Evolutionary conservation across 2,329 filamentous ascomycete genomes (phyloP), one percentile per base, ranked within the genome.

Genomic region (Geosmithia flava): DNA sequence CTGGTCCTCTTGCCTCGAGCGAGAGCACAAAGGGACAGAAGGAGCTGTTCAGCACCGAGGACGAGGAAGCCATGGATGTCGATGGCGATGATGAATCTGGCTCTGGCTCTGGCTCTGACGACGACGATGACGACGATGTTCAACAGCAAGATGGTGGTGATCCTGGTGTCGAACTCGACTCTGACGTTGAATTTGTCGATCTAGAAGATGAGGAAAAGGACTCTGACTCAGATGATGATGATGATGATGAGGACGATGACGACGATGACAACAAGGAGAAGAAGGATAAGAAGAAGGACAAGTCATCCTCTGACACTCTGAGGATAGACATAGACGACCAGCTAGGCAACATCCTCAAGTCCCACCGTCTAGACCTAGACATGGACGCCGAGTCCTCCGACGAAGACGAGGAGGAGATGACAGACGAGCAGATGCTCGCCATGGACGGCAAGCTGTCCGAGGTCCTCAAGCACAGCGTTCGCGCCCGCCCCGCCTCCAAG

Each of bases 391-490:
- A 75, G 2, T 70, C 70, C 1, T 37, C 33, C 10, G 29, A 30
- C 29, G 80, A 80, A 29, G 76, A 76, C 10, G 84, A 85, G 51
- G 81, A 78, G 2, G 87, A 95, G 64, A 95, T 98, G 89, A 85
- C 88, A 52, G 91, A 97, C 66, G 89, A 91, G 17, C 85, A 95
- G 61, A 97, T 97, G 93, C 82, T 95, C 67, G 82, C 82, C 3
- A 71, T 97, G 16, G 91, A 97, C 58, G 77, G 78, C 11, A 84
- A 91, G 59, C 78, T 98, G 3, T 80, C 82, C 46, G 86, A 87
- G 53, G 87, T 96, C 52, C 94, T 97, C 73, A 81, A 82, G 54
- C 82, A 90, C 54, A 81, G 83, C 45, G 79, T 78, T 54, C 83
- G 87, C 17, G 70, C 70, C 16, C 68, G 71, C 2, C 82, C 75